These are phyloP conservation scores for Talaromyces sp. DNA, from an alignment of 2,329 filamentous ascomycete genomes.

Conservation along the genomic window DNA sequence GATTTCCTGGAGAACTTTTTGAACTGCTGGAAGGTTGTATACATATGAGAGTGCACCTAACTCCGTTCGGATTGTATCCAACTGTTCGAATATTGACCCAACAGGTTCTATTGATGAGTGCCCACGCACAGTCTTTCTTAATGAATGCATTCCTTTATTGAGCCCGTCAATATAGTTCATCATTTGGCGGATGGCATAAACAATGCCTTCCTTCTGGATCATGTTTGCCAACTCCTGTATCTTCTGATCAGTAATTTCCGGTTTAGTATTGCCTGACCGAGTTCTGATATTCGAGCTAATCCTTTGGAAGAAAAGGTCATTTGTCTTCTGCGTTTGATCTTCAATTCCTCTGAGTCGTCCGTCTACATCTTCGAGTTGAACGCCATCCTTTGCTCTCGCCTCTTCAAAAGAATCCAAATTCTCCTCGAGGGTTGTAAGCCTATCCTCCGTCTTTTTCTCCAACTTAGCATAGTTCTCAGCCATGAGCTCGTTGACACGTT, in stretches of 20 bases:
- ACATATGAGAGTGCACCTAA: background rate
- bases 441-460: background rate
- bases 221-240: background rate
- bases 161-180: background rate
- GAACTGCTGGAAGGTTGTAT: background rate
- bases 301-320: background rate
- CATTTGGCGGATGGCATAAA: background rate
- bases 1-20: background rate
- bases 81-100: background rate
- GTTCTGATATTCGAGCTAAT: background rate
- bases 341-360: background rate
- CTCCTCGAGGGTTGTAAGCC: background rate
- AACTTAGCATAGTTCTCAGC: background rate
- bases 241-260: background rate
- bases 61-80: background rate
- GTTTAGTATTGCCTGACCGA: background rate
- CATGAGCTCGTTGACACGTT: background rate
- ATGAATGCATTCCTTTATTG: background rate
- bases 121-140: background rate
- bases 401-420: background rate
- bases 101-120: background rate
- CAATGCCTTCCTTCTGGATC: background rate
- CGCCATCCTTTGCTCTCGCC: background rate
- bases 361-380: background rate
- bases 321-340: background rate